A percentile compares a stretch with the other conserved stretches of the same genome.
phyloP scores from a whole-genome alignment of 1,284 basidiomycete genomes.

The Ganoderma sinense region DNA sequence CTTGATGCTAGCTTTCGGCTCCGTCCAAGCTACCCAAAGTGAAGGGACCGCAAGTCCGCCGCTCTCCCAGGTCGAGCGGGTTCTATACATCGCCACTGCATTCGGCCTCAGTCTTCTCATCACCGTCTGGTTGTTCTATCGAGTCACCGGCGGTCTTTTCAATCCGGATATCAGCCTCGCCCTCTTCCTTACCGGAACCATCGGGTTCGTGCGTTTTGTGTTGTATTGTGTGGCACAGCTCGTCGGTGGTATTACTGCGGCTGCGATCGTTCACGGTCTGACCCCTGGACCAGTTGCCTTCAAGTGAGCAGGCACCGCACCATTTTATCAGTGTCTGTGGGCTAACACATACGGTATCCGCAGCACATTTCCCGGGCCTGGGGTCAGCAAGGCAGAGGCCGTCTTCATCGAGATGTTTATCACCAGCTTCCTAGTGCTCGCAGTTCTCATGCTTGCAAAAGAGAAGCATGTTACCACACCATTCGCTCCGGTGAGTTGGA shows the following conservation, averaged over 20 bases:
- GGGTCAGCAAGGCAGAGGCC: slow-evolving; percentile 59
- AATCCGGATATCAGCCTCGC: slow-evolving; percentile 76
- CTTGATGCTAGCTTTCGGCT: slow-evolving; percentile 67
- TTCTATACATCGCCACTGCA: slow-evolving; percentile 65
- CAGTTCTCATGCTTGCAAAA: slow-evolving; percentile 72
- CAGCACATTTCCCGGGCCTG: slow-evolving; percentile 55
- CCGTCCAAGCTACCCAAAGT: slow-evolving; percentile 55
- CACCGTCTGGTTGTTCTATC: slow-evolving; percentile 78
- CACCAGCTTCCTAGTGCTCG: slow-evolving; percentile 63
- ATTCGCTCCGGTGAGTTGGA: slow-evolving; percentile 65
- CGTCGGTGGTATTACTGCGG: slow-evolving; percentile 66
- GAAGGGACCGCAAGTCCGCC: slow-evolving; percentile 37
- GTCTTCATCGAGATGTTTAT: slow-evolving; percentile 82
- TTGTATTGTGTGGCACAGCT: slow-evolving; percentile 71
- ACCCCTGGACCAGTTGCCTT: slow-evolving; percentile 67
- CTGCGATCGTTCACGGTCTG: slow-evolving; percentile 66
- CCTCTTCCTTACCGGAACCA: slow-evolving; percentile 64
- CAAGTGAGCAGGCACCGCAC: slow-evolving; percentile 49
- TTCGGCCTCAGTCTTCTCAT: slow-evolving; percentile 76
- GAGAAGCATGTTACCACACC: slow-evolving; percentile 76
- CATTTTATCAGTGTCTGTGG: not conserved
- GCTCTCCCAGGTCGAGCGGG: slow-evolving; percentile 48
- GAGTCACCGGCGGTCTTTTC: slow-evolving; percentile 75
- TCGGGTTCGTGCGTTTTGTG: slow-evolving; percentile 67
- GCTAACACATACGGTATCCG: slow-evolving; percentile 11